phyloP scores from a whole-genome alignment of 148 eudicot species.

The Beta vulgaris region DNA sequence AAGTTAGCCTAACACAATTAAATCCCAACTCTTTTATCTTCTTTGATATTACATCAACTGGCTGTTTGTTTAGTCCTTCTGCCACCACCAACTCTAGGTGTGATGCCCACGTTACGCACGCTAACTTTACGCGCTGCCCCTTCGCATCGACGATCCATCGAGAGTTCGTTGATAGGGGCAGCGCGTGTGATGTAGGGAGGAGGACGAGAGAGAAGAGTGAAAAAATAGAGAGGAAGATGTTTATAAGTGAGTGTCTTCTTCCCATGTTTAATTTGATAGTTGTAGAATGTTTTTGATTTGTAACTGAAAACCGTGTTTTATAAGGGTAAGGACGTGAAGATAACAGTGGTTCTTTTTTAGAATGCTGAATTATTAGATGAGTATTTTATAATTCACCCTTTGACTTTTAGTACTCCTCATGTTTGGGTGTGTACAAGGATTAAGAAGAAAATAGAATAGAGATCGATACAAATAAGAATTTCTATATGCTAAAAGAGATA shows the following conservation, averaged over 20 bases:
- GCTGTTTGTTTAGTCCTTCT: conserved; percentile 77
- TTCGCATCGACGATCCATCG: conserved; percentile 76
- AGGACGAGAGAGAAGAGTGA: neutral
- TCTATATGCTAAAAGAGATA: too few species aligned
- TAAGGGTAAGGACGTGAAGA: too few species aligned
- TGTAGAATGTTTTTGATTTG: neutral
- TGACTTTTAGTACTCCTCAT: too few species aligned
- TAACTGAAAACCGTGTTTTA: too few species aligned
- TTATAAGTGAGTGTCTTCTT: neutral
- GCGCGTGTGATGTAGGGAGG: conserved; percentile 14
- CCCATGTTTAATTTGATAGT: neutral
- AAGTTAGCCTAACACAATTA: conserved; percentile 89
- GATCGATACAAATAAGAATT: too few species aligned
- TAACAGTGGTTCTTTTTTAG: too few species aligned
- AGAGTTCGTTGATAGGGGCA: conserved; percentile 60
- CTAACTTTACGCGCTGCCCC: conserved; percentile 69
- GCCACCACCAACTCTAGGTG: conserved; percentile 69
- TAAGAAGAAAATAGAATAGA: too few species aligned
- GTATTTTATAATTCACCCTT: too few species aligned
- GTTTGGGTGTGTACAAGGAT: too few species aligned
- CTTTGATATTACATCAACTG: conserved; percentile 51
- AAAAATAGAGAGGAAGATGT: neutral
- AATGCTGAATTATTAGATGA: too few species aligned
- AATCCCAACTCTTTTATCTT: conserved; percentile 59
- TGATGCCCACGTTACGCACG: conserved; percentile 81